These are phyloP conservation scores for Exophiala mesophila DNA, from an alignment of 2,329 filamentous ascomycete genomes.

Conservation along the genomic window DNA sequence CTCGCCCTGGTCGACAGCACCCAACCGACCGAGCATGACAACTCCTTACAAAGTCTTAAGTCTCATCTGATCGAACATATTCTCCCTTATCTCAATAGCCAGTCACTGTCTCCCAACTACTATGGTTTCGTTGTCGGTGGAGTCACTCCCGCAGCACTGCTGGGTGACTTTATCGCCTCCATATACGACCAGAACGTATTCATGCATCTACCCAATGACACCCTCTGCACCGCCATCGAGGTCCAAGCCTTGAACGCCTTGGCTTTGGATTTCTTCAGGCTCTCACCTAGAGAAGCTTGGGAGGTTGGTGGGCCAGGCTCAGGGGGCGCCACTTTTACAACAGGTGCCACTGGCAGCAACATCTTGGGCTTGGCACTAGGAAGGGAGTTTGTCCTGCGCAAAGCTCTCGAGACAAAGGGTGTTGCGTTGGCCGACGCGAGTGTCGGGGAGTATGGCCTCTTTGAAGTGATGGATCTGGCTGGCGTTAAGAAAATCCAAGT, in stretches of 20 bases:
- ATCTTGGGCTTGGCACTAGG: slow-evolving; percentile 63
- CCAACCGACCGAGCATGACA: neutral
- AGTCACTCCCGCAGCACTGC: slow-evolving; percentile 68
- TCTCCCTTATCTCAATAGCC: slow-evolving; percentile 58
- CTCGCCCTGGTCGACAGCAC: neutral
- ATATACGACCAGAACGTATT: slow-evolving; percentile 77
- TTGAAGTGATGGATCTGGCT: slow-evolving; percentile 38
- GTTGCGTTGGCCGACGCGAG: slow-evolving; percentile 31
- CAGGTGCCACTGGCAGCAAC: slow-evolving; percentile 65
- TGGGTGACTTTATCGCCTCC: slow-evolving; percentile 80
- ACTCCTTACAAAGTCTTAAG: neutral
- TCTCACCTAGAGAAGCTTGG: slow-evolving; percentile 53
- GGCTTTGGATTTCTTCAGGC: slow-evolving; percentile 60
- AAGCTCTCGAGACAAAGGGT: slow-evolving; percentile 38
- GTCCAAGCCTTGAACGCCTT: slow-evolving; percentile 61
- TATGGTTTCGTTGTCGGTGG: slow-evolving; percentile 89
- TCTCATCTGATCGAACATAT: slow-evolving; percentile 40
- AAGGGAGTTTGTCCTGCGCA: slow-evolving; percentile 53
- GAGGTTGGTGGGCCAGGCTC: slow-evolving; percentile 10
- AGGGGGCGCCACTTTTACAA: slow-evolving; percentile 71
- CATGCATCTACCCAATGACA: slow-evolving; percentile 74
- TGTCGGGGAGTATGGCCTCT: slow-evolving; percentile 66
- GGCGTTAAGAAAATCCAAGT: slow-evolving; percentile 67
- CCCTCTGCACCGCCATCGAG: slow-evolving; percentile 71
- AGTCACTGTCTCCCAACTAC: slow-evolving; percentile 63